phyloP scores from a whole-genome alignment of 2,329 filamentous ascomycete species.

The Waltergamsia citrina region DNA sequence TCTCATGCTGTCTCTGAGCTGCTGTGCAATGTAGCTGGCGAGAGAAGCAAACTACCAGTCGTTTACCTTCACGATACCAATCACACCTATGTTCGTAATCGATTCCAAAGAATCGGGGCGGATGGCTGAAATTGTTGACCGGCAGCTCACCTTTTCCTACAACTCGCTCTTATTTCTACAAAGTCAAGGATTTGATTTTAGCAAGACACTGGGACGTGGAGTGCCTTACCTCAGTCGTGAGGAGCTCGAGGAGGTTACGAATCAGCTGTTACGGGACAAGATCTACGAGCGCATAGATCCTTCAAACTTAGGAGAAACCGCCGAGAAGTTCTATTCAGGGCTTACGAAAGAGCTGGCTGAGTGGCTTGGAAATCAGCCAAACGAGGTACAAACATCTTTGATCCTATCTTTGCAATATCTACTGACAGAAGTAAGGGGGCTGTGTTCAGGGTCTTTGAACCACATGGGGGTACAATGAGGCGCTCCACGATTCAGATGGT shows the following conservation, averaged over 20 bases:
- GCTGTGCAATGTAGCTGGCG: too few species aligned
- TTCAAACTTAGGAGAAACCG: background rate
- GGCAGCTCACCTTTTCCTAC: constrained; percentile 16
- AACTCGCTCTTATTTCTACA: constrained; percentile 18
- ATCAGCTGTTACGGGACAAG: background rate
- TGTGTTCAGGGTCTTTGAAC: background rate
- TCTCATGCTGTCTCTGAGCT: background rate
- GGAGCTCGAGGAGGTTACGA: background rate
- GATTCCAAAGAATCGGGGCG: background rate
- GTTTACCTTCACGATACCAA: constrained; percentile 18
- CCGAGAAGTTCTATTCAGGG: too few species aligned
- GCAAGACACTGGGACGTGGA: constrained; percentile 14
- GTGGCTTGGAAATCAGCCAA: too few species aligned
- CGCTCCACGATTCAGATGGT: background rate
- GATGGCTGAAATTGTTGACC: constrained; percentile 13
- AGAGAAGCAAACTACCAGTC: constrained; percentile 8
- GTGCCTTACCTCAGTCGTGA: constrained; percentile 19
- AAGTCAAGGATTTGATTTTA: constrained; percentile 14
- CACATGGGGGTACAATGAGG: background rate
- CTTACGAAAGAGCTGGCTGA: too few species aligned
- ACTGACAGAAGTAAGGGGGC: background rate
- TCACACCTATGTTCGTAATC: background rate
- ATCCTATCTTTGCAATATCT: too few species aligned
- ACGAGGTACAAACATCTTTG: too few species aligned
- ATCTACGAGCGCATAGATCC: background rate